Evolutionary conservation across 495 filamentous ascomycete genomes (phyloP).

Genomic region (Penicillium coprophilum): DNA sequence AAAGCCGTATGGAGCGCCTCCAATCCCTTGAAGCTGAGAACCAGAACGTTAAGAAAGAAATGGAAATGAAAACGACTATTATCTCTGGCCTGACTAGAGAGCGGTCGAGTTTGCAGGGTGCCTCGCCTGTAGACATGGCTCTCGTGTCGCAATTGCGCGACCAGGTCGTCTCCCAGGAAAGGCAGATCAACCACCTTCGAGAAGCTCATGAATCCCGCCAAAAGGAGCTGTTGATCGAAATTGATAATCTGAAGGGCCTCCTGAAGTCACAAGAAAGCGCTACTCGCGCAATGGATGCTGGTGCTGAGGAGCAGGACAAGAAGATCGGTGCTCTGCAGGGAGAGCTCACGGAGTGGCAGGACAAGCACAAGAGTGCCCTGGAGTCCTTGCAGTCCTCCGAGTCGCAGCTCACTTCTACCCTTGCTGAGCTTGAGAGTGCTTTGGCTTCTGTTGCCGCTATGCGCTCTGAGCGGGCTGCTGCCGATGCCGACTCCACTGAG

Average conservation of each 20-base stretch:
- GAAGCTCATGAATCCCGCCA: slow-evolving; percentile 70
- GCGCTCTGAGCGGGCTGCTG: slow-evolving; percentile 39
- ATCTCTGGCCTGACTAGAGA: slow-evolving; percentile 93
- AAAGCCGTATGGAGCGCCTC: slow-evolving; percentile 81
- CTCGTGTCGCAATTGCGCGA: slow-evolving; percentile 85
- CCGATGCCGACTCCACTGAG: slow-evolving; percentile 38
- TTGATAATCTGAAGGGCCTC: slow-evolving; percentile 63
- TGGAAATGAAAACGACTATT: slow-evolving; percentile 92
- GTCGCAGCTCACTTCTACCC: slow-evolving; percentile 66
- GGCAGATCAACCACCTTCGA: slow-evolving; percentile 71
- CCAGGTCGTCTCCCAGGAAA: slow-evolving; percentile 82
- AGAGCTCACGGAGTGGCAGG: slow-evolving; percentile 73
- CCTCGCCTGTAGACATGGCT: slow-evolving; percentile 87
- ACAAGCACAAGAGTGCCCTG: slow-evolving; percentile 68
- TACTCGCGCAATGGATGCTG: slow-evolving; percentile 44
- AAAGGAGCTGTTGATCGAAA: slow-evolving; percentile 65
- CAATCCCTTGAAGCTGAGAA: slow-evolving; percentile 87
- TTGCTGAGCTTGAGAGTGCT: slow-evolving; percentile 65
- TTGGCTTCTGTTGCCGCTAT: slow-evolving; percentile 48
- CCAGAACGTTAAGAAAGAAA: slow-evolving; percentile 80
- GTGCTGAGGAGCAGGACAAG: slow-evolving; percentile 54
- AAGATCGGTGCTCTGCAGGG: slow-evolving; percentile 70
- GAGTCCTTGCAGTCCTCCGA: slow-evolving; percentile 73
- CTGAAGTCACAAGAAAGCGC: slow-evolving; percentile 50
- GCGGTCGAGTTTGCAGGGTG: slow-evolving; percentile 77